Percentiles rank a stretch among this genome's conserved stretches.
These are phyloP conservation scores for Phlebiopsis flavidoalba DNA, from an alignment of 768 basidiomycete species.

Conservation along the genomic window DNA sequence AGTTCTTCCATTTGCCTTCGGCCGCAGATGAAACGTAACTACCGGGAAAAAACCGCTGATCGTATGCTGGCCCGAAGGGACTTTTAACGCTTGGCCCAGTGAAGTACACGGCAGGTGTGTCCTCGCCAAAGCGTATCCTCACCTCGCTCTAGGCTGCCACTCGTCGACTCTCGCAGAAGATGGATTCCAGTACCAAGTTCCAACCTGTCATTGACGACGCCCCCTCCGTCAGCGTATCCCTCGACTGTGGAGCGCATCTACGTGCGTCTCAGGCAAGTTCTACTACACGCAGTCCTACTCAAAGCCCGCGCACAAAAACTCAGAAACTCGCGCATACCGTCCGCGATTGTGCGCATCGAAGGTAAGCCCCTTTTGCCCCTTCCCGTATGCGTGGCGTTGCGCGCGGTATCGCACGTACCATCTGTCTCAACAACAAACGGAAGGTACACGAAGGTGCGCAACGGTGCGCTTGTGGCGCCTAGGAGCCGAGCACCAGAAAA, in stretches of 20 bases:
- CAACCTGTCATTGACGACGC: slow-evolving; percentile 60
- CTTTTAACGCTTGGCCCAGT: slow-evolving; percentile 78
- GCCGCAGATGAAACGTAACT: slow-evolving; percentile 79
- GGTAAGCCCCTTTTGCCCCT: slow-evolving; percentile 86
- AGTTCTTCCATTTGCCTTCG: slow-evolving; percentile 93
- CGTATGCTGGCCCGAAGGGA: slow-evolving; percentile 81
- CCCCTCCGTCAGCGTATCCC: slow-evolving; percentile 26
- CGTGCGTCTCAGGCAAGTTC: slow-evolving; percentile 74
- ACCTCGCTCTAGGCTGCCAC: slow-evolving; percentile 56
- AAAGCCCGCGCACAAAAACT: slow-evolving; percentile 48
- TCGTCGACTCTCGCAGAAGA: slow-evolving; percentile 57
- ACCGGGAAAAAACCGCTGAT: slow-evolving; percentile 83
- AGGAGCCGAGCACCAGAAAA: slow-evolving; percentile 45
- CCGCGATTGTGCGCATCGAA: slow-evolving; percentile 73
- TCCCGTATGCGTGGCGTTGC: slow-evolving; percentile 67
- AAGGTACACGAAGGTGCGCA: slow-evolving; percentile 36
- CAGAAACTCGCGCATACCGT: slow-evolving; percentile 28
- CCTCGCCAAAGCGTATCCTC: background rate
- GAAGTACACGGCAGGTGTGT: slow-evolving; percentile 21
- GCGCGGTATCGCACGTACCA: slow-evolving; percentile 43
- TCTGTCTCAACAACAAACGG: too few relatives aligned
- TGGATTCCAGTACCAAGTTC: slow-evolving; percentile 58
- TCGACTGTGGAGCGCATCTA: slow-evolving; percentile 57
- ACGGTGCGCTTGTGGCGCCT: slow-evolving; percentile 67
- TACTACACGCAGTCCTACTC: slow-evolving; percentile 85